Conservation (phyloP, 225 moss, liverwort and hornwort species). For the Takakia lepidozioides region DNA sequence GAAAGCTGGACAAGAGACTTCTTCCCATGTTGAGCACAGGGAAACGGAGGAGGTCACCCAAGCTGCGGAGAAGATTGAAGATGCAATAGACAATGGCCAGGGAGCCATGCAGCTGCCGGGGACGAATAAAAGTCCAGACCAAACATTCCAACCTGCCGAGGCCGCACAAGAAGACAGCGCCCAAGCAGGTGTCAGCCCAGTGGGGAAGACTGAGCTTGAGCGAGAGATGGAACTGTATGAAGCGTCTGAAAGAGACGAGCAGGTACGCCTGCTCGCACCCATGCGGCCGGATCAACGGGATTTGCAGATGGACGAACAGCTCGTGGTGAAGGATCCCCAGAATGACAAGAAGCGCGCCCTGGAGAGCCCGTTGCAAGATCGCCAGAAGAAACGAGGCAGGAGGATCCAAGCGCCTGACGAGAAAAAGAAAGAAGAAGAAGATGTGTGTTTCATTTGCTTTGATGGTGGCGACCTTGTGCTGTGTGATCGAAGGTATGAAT, state of each 20-base stretch:
- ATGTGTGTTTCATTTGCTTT: conserved; percentile 96
- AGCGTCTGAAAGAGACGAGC: conserved; percentile 4
- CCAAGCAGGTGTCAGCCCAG: neutral
- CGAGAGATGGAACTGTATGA: conserved; percentile 1
- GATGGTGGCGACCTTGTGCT: conserved; percentile 93
- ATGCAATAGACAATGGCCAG: neutral
- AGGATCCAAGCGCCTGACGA: conserved; percentile 31
- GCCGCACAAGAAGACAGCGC: neutral
- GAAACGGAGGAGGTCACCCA: neutral
- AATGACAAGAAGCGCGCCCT: conserved; percentile 73
- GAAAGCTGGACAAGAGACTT: neutral
- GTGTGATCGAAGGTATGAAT: conserved; percentile 70
- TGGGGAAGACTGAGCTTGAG: neutral
- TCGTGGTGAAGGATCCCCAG: no score
- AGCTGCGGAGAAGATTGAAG: neutral
- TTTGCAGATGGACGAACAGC: no score
- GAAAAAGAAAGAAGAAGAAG: conserved; percentile 72
- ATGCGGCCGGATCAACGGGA: conserved; percentile 2
- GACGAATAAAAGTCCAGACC: no score
- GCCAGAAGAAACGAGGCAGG: conserved; percentile 69
- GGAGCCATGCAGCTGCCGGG: neutral
- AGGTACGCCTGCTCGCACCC: conserved; percentile 1
- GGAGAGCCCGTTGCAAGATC: conserved; percentile 37
- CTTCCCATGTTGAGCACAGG: neutral
- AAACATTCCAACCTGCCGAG: no score